These are phyloP conservation scores for Cochlearia excelsa DNA, from an alignment of 345 rosid genomes.

Conservation along the genomic window DNA sequence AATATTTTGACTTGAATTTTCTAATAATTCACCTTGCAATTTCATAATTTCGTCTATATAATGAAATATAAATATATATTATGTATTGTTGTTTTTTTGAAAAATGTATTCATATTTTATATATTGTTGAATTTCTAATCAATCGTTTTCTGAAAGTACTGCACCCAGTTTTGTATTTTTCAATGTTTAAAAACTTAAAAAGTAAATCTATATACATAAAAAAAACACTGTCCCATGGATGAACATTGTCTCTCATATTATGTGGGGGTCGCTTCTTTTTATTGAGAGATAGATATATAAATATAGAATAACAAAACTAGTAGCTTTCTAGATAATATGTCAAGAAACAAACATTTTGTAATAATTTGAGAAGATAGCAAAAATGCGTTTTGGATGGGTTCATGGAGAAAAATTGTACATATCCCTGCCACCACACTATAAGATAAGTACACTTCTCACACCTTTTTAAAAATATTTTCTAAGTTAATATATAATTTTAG, in stretches of 20 bases:
- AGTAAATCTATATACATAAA: not conserved
- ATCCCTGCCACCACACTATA: slow-evolving; percentile 17
- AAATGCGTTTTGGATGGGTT: slow-evolving; percentile 20
- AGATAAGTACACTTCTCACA: slow-evolving; percentile 31
- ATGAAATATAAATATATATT: too few species aligned
- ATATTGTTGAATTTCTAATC: not conserved
- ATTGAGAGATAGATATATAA: not conserved
- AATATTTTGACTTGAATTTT: too few species aligned
- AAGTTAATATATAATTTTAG: not conserved
- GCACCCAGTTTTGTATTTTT: slow-evolving; percentile 16
- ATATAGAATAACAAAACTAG: not conserved
- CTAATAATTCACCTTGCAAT: too few species aligned
- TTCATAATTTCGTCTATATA: too few species aligned
- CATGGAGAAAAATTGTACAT: not conserved
- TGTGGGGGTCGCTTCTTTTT: slow-evolving; percentile 22
- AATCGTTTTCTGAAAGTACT: slow-evolving; percentile 19
- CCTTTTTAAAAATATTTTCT: not conserved
- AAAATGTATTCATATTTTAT: too few species aligned
- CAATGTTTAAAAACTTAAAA: not conserved
- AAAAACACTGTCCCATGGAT: slow-evolving; percentile 24
- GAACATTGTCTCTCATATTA: slow-evolving; percentile 29
- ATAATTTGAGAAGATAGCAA: slow-evolving; percentile 25
- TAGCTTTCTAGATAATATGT: slow-evolving; percentile 16
- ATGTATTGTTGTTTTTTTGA: too few species aligned
- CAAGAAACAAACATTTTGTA: slow-evolving; percentile 20